These are phyloP conservation scores for Xylona heveae DNA, from an alignment of 495 filamentous ascomycete species.

Conservation along the genomic window DNA sequence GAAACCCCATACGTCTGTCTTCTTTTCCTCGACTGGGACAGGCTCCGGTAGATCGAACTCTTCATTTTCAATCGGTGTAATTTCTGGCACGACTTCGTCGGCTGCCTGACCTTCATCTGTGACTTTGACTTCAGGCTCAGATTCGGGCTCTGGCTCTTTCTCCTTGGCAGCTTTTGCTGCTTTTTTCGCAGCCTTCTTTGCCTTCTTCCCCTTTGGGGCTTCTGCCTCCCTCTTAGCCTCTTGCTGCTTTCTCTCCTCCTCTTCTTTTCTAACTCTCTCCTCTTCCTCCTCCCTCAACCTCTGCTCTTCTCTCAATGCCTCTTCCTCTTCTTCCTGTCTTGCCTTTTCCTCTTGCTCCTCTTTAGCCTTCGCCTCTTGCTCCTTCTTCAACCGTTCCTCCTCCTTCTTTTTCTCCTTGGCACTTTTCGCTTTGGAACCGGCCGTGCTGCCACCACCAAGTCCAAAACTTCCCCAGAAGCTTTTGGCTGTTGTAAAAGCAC, in stretches of 20 bases:
- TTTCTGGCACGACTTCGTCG: no score
- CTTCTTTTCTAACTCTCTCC: neutral
- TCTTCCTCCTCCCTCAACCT: neutral
- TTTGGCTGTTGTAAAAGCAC: slow-evolving; percentile 2
- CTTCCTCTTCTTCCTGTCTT: neutral
- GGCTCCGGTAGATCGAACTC: no score
- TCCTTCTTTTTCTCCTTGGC: slow-evolving; percentile 1
- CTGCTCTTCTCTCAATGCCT: no score
- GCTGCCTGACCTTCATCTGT: neutral
- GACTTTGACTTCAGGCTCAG: neutral
- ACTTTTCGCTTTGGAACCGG: slow-evolving; percentile 2
- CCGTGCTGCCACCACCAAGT: neutral
- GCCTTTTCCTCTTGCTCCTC: neutral
- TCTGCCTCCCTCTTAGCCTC: neutral
- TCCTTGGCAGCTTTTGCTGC: slow-evolving; percentile 1
- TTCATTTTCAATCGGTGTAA: no score
- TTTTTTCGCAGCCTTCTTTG: neutral
- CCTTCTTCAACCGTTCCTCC: neutral
- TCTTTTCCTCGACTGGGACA: no score
- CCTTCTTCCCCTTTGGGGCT: neutral
- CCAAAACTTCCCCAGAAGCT: slow-evolving; percentile 4
- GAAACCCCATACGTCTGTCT: slow-evolving; percentile 4
- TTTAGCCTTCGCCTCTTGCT: slow-evolving; percentile 3
- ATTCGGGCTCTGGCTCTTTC: slow-evolving; percentile 1
- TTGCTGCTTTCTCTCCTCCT: neutral